A percentile compares a stretch with the other conserved stretches of the same genome.
These are phyloP conservation scores for Calocybe gangraenosa DNA, from an alignment of 768 basidiomycete genomes.

Conservation along the genomic window DNA sequence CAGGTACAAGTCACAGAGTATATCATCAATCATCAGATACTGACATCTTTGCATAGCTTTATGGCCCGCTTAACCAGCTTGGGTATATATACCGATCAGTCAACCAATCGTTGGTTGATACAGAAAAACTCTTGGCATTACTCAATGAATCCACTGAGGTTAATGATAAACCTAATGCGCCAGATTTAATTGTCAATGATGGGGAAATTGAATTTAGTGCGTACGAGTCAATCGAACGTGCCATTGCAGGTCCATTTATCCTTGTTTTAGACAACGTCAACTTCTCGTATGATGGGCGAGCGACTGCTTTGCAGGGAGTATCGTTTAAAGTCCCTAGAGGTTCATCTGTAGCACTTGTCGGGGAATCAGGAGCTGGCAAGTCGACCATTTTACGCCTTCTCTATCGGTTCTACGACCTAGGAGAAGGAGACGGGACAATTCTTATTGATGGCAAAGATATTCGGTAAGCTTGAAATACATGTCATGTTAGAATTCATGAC, in stretches of 20 bases:
- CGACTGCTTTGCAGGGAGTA: conserved; percentile 67
- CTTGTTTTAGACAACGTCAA: conserved; percentile 63
- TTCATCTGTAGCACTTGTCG: conserved; percentile 86
- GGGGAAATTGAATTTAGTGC: conserved; percentile 87
- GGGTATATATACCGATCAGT: conserved; percentile 76
- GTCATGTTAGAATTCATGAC: conserved; percentile 3
- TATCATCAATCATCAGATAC: too few relatives aligned
- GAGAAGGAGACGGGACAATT: conserved; percentile 75
- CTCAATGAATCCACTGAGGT: conserved; percentile 83
- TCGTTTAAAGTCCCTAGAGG: conserved; percentile 89
- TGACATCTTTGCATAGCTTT: conserved; percentile 39
- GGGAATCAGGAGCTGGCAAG: conserved; percentile 78
- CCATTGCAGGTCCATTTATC: background rate
- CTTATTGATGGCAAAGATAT: conserved; percentile 86
- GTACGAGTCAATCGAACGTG: conserved; percentile 17
- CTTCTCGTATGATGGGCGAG: conserved; percentile 80
- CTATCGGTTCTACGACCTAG: conserved; percentile 90
- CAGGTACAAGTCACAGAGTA: conserved; percentile 47
- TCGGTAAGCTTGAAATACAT: conserved; percentile 23
- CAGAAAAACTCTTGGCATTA: conserved; percentile 78
- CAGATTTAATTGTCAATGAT: conserved; percentile 64
- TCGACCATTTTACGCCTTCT: conserved; percentile 83
- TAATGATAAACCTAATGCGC: conserved; percentile 72
- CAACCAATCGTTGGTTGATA: conserved; percentile 74
- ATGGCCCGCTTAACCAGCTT: conserved; percentile 71